A percentile compares a stretch with the other conserved stretches of the same genome.
Conservation (phyloP, 192 early-diverging fungal genomes). For the Coemansia sp. region DNA sequence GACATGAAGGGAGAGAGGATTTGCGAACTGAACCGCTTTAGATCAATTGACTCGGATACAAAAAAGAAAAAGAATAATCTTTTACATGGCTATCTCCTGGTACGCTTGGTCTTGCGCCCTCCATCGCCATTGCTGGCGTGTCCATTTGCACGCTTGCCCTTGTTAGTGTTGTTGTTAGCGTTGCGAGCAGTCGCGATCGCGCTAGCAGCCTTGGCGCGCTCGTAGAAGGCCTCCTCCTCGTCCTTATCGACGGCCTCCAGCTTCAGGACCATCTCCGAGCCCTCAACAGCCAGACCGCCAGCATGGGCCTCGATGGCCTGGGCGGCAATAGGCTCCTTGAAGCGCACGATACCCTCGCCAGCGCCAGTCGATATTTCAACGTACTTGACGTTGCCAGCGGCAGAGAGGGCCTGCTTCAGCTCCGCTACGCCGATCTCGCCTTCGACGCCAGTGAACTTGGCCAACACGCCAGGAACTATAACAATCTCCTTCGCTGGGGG, state of each 20-base stretch:
- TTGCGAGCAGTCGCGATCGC: background rate
- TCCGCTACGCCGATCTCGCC: constrained; percentile 17
- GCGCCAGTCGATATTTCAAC: constrained; percentile 27
- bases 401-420: constrained; percentile 32
- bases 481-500: constrained; percentile 8
- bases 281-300: constrained; percentile 31
- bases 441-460: constrained; percentile 29
- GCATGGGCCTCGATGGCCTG: constrained; percentile 24
- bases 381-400: constrained; percentile 22
- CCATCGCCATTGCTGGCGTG: background rate
- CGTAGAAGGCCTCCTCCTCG: constrained; percentile 33
- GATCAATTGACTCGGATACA: background rate
- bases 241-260: constrained; percentile 24
- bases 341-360: constrained; percentile 38
- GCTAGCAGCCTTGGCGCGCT: constrained; percentile 29
- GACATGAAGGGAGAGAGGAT: background rate
- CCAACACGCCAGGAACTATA: constrained; percentile 20
- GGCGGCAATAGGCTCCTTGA: constrained; percentile 29
- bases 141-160: constrained; percentile 12
- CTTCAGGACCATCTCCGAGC: constrained; percentile 13
- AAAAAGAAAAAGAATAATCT: background rate
- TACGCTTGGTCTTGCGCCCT: constrained; percentile 17
- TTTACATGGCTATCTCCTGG: constrained; percentile 3
- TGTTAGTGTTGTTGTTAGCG: constrained; percentile 1
- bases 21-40: background rate